Conservation (phyloP, 306 rosid genomes). For the Prinsepia uniflora region DNA sequence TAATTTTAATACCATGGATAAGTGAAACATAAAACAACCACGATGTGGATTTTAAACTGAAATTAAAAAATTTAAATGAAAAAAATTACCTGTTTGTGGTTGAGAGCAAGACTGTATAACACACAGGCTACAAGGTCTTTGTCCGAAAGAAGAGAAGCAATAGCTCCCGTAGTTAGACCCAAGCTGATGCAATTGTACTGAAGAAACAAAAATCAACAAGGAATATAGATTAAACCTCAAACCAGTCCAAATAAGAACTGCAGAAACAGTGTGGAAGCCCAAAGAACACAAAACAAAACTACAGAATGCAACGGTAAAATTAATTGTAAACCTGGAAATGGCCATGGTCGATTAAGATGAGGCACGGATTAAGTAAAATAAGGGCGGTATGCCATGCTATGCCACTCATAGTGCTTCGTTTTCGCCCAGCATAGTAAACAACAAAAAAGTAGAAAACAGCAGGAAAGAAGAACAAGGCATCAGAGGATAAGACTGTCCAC, state of each 20-base stretch:
- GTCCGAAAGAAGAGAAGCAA: constrained; percentile 61
- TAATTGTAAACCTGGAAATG: constrained; percentile 71
- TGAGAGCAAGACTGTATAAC: constrained; percentile 68
- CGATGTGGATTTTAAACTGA: not conserved
- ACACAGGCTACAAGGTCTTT: constrained; percentile 60
- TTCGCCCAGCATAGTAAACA: constrained; percentile 38
- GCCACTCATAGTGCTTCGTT: constrained; percentile 39
- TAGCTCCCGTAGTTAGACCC: constrained; percentile 78
- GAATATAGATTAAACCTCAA: not conserved
- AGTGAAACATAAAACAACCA: not conserved
- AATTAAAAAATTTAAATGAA: not conserved
- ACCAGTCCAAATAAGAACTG: not conserved
- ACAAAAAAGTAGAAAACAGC: constrained; percentile 62
- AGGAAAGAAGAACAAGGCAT: constrained; percentile 79
- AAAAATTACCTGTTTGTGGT: constrained; percentile 70
- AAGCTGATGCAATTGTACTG: constrained; percentile 90
- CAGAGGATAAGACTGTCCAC: constrained; percentile 91
- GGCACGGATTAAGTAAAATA: constrained; percentile 65
- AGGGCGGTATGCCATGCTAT: constrained; percentile 63
- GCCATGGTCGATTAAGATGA: constrained; percentile 78
- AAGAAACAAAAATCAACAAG: constrained; percentile 12
- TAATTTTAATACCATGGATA: not conserved
- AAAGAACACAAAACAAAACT: not conserved
- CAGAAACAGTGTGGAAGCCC: not conserved
- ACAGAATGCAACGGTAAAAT: constrained; percentile 4